phyloP scores from a whole-genome alignment of 2,329 filamentous ascomycete genomes.

The Alternaria rosae region DNA sequence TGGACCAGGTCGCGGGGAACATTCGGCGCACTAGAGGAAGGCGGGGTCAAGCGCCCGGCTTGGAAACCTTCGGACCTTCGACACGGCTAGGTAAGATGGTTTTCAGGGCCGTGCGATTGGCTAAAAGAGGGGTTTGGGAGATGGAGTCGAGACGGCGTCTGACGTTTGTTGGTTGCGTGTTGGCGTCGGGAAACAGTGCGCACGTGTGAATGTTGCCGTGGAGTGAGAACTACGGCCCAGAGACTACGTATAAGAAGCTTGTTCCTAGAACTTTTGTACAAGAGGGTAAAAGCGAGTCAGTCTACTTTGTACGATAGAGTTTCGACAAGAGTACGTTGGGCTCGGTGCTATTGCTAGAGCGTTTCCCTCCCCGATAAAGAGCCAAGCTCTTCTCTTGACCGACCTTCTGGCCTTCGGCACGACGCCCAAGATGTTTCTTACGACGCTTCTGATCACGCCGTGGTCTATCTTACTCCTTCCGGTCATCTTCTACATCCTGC shows the following conservation, averaged over 20 bases:
- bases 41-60: slow-evolving; percentile 28
- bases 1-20: slow-evolving; percentile 22
- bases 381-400: neutral
- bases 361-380: neutral
- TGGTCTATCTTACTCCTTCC: slow-evolving; percentile 59
- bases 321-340: neutral
- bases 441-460: slow-evolving; percentile 53
- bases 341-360: neutral
- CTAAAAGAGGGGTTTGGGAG: neutral
- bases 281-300: neutral
- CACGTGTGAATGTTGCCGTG: slow-evolving; percentile 1
- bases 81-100: slow-evolving; percentile 26
- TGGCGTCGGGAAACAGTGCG: slow-evolving; percentile 17
- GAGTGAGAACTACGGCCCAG: too few species aligned
- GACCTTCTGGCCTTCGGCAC: slow-evolving; percentile 1
- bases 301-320: neutral
- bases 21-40: slow-evolving; percentile 28
- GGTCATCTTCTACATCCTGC: slow-evolving; percentile 64
- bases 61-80: slow-evolving; percentile 21
- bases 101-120: slow-evolving; percentile 23
- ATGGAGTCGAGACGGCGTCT: slow-evolving; percentile 1
- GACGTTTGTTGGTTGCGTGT: slow-evolving; percentile 20
- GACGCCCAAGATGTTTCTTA: slow-evolving; percentile 38
- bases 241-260: slow-evolving; percentile 13
- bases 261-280: neutral